phyloP scores from a whole-genome alignment of 192 early-diverging fungal species.

The Umbelopsis sp. region DNA sequence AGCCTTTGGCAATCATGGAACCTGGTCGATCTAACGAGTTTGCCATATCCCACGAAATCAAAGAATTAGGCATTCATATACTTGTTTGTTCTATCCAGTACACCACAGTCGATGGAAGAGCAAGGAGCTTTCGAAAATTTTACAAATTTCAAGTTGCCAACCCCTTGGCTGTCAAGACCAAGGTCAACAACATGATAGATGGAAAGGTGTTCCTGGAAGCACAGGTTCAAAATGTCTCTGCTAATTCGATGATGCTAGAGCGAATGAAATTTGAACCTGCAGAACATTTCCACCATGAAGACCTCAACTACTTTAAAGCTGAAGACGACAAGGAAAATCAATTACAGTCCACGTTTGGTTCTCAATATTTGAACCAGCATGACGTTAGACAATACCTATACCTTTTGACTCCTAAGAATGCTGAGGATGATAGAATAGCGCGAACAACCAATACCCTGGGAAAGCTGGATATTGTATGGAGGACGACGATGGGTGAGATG shows the following conservation, averaged over 20 bases:
- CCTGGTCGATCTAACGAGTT: conserved; percentile 74
- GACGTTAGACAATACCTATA: conserved; percentile 94
- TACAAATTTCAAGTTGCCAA: conserved; percentile 98
- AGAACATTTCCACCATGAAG: conserved; percentile 68
- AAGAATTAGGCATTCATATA: conserved; percentile 91
- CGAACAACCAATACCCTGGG: conserved; percentile 83
- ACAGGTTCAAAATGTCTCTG: conserved; percentile 90
- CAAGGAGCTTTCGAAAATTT: conserved; percentile 81
- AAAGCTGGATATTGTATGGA: conserved; percentile 95
- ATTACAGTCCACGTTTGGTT: conserved; percentile 50
- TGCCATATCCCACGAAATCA: conserved; percentile 91
- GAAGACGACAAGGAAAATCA: background rate
- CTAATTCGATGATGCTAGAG: conserved; percentile 82
- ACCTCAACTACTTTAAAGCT: conserved; percentile 58
- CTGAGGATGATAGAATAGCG: conserved; percentile 53
- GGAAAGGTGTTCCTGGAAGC: conserved; percentile 83
- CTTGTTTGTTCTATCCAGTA: conserved; percentile 89
- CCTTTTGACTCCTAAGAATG: conserved; percentile 69
- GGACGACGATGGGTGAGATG: conserved; percentile 83
- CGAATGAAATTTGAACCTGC: conserved; percentile 83
- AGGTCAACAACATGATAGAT: conserved; percentile 80
- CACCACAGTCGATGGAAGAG: conserved; percentile 63
- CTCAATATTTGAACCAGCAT: conserved; percentile 65
- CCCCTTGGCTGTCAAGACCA: conserved; percentile 95
- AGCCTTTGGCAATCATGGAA: conserved; percentile 52